Evolutionary conservation across 2,329 filamentous ascomycete genomes (phyloP).

Genomic region (Alternaria sp.): DNA sequence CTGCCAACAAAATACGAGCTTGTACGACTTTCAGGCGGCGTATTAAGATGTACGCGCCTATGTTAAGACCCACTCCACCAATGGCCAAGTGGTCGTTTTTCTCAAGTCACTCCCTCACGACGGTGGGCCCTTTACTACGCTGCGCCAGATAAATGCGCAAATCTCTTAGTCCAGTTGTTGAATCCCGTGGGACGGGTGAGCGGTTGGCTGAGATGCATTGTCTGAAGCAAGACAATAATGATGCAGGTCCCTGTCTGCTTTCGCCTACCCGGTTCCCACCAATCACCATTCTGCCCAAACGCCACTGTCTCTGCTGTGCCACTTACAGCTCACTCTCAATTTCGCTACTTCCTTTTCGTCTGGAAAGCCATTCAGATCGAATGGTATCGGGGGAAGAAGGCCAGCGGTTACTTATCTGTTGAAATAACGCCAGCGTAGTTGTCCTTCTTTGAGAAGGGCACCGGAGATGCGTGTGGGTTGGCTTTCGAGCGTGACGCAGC

Average conservation of each 20-base stretch:
- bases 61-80: too few relatives aligned
- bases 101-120: too few relatives aligned
- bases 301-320: neutral
- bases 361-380: neutral
- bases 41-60: too few relatives aligned
- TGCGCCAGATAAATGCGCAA: neutral
- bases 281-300: neutral
- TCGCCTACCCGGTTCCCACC: neutral
- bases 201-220: neutral
- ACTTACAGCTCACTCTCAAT: neutral
- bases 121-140: neutral
- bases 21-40: too few relatives aligned
- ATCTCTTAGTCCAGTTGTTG: neutral
- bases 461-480: neutral
- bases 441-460: neutral
- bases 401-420: neutral
- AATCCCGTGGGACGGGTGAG: neutral
- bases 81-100: too few relatives aligned
- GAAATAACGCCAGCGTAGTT: neutral
- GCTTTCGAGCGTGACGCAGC: neutral
- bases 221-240: neutral
- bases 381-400: neutral
- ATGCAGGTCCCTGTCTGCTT: neutral
- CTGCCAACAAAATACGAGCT: too few relatives aligned
- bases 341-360: neutral